Conservation (phyloP, 1,284 basidiomycete species). For the Cystobasidium sp. region DNA sequence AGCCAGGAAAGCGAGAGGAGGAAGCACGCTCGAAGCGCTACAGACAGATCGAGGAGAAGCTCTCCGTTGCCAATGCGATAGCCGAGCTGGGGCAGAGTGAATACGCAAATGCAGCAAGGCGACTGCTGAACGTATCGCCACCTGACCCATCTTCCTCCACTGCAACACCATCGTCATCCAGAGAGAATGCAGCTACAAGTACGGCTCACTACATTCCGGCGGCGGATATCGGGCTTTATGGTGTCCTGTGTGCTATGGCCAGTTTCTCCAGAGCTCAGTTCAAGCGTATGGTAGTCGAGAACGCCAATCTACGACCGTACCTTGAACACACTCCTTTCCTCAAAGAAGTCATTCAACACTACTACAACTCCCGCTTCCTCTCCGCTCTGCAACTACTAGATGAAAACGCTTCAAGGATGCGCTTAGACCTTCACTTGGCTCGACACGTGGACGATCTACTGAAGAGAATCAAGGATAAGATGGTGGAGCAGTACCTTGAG, state of each 20-base stretch:
- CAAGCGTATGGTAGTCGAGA: slow-evolving; percentile 69
- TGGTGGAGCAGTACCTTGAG: slow-evolving; percentile 72
- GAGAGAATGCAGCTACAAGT: slow-evolving; percentile 27
- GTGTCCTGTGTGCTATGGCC: slow-evolving; percentile 76
- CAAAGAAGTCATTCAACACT: slow-evolving; percentile 78
- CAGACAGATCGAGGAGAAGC: slow-evolving; percentile 64
- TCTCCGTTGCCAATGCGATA: slow-evolving; percentile 76
- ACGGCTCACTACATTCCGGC: slow-evolving; percentile 68
- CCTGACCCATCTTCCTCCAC: background rate
- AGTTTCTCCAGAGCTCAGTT: slow-evolving; percentile 72
- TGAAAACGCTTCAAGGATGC: background rate
- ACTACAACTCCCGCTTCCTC: slow-evolving; percentile 80
- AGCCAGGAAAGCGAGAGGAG: slow-evolving; percentile 39
- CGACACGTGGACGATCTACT: background rate
- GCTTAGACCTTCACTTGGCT: slow-evolving; percentile 1
- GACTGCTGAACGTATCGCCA: slow-evolving; percentile 69
- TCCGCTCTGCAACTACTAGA: slow-evolving; percentile 73
- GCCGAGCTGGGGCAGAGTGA: slow-evolving; percentile 69
- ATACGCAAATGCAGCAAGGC: slow-evolving; percentile 74
- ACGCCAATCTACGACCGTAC: slow-evolving; percentile 70
- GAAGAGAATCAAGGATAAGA: background rate
- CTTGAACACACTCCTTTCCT: slow-evolving; percentile 84
- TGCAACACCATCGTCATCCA: background rate
- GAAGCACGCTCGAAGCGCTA: slow-evolving; percentile 57
- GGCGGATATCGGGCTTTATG: slow-evolving; percentile 81